Percentiles rank a stretch among this genome's conserved stretches.
phyloP scores from a whole-genome alignment of 306 rosid genomes.

The Mimosa bimucronata region DNA sequence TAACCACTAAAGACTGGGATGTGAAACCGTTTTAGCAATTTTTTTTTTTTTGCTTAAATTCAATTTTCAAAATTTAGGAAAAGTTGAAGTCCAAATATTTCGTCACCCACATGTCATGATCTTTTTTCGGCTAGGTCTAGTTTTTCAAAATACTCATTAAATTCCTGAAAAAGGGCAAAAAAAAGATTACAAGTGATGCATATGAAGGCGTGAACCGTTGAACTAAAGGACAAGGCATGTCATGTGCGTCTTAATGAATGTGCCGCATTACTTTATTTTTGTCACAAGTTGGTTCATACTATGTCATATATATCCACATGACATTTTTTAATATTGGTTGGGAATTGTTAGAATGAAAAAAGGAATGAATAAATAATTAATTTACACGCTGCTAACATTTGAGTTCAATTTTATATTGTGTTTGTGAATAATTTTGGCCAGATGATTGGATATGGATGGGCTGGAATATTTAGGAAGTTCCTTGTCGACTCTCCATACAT shows the following conservation, averaged over 20 bases:
- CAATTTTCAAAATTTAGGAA: no score
- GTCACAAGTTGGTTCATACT: background rate
- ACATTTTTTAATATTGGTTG: no score
- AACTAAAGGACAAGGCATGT: background rate
- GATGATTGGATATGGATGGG: slow-evolving; percentile 99
- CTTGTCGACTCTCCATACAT: slow-evolving; percentile 93
- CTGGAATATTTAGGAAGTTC: slow-evolving; percentile 76
- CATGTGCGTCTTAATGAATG: background rate
- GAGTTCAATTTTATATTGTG: background rate
- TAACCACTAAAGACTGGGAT: no score
- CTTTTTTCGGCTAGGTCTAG: background rate
- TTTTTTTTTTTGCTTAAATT: no score
- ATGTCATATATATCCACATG: background rate
- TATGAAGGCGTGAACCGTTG: background rate
- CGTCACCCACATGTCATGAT: background rate
- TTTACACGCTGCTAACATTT: background rate
- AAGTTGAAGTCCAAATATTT: background rate
- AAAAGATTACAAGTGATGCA: background rate
- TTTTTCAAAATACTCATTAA: background rate
- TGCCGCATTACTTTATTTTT: background rate
- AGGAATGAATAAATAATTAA: background rate
- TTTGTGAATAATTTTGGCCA: slow-evolving; percentile 24
- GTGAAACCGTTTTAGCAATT: no score
- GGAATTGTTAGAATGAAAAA: background rate
- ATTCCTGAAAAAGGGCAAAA: background rate